phyloP scores from a whole-genome alignment of 2,329 filamentous ascomycete species.

The Beauveria varroae region DNA sequence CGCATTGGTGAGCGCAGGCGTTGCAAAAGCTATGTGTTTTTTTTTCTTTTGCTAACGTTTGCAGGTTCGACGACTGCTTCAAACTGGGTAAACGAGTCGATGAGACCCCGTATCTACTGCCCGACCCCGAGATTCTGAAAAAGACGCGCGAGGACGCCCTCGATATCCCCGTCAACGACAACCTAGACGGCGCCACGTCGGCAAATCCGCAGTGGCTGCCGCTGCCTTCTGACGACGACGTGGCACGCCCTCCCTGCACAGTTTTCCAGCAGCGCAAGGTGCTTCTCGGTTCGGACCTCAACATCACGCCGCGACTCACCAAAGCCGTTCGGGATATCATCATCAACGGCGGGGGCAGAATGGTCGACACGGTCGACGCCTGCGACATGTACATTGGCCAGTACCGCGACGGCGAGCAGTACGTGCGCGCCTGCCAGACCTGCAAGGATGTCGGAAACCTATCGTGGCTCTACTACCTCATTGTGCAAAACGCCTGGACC shows the following conservation, averaged over 20 bases:
- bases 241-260: conserved; percentile 46
- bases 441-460: conserved; percentile 86
- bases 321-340: conserved; percentile 66
- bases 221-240: conserved; percentile 33
- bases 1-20: conserved; percentile 64
- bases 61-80: conserved; percentile 91
- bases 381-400: conserved; percentile 84
- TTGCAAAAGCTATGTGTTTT: neutral
- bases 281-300: conserved; percentile 68
- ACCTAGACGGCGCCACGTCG: conserved; percentile 61
- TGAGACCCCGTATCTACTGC: conserved; percentile 77
- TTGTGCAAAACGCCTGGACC: conserved; percentile 82
- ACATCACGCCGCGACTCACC: conserved; percentile 58
- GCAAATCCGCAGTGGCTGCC: conserved; percentile 36
- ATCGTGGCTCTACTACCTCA: conserved; percentile 88
- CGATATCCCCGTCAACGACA: conserved; percentile 47
- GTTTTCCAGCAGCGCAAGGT: conserved; percentile 75
- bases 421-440: conserved; percentile 64
- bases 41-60: neutral
- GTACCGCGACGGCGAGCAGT: conserved; percentile 75
- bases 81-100: conserved; percentile 87
- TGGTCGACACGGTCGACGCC: conserved; percentile 57
- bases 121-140: conserved; percentile 75
- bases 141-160: conserved; percentile 48
- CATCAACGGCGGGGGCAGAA: conserved; percentile 57